Evolutionary conservation across 2,329 filamentous ascomycete species (phyloP).

Genomic region (Diaporthe humulicola): DNA sequence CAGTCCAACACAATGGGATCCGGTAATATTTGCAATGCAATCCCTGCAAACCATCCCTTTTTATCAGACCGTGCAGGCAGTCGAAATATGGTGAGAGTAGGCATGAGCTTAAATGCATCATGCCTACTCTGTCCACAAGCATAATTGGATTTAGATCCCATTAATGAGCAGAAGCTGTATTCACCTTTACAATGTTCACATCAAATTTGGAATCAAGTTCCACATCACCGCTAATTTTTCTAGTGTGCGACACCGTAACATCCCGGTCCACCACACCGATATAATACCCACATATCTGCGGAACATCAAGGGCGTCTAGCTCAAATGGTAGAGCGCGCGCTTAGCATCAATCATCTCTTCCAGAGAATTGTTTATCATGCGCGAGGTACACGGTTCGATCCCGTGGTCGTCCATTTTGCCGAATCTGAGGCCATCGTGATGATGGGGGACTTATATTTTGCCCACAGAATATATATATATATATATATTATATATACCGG

Average conservation of each 20-base stretch:
- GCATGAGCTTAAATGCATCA: too few relatives aligned
- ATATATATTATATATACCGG: background rate
- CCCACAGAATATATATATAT: too few relatives aligned
- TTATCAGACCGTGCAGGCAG: too few relatives aligned
- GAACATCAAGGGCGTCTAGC: background rate
- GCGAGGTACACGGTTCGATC: slow-evolving; percentile 26
- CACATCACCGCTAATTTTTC: background rate
- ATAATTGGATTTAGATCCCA: too few relatives aligned
- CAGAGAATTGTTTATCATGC: background rate
- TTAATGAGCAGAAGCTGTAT: too few relatives aligned
- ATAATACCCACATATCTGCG: background rate
- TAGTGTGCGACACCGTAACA: background rate
- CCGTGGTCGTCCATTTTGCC: slow-evolving; percentile 26
- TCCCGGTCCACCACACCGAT: too few relatives aligned
- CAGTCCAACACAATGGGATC: too few relatives aligned
- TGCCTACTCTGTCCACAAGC: too few relatives aligned
- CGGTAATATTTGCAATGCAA: too few relatives aligned
- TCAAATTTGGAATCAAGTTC: too few relatives aligned
- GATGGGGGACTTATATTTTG: background rate
- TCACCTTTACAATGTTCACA: background rate
- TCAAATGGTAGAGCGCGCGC: slow-evolving; percentile 30
- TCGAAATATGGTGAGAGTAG: too few relatives aligned
- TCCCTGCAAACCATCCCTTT: too few relatives aligned
- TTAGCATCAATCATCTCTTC: background rate
- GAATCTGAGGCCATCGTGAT: background rate